phyloP scores from a whole-genome alignment of 495 filamentous ascomycete genomes.

The Aspergillus steynii region DNA sequence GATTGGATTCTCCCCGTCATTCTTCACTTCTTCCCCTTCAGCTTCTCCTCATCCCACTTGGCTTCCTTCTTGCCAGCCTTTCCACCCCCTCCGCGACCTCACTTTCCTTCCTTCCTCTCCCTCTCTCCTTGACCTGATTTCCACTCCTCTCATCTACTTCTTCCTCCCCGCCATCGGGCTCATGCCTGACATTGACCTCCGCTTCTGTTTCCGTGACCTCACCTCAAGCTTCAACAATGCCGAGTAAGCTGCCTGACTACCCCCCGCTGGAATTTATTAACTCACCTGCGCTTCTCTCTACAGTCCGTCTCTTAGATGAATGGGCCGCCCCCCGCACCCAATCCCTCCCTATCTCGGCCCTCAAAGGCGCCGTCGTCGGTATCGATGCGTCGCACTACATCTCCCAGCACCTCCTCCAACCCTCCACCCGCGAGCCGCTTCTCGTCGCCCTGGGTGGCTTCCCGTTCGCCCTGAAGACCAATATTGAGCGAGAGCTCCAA shows the following conservation, averaged over 20 bases:
- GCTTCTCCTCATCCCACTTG: not conserved
- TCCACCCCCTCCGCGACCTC: not conserved
- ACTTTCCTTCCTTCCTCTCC: not conserved
- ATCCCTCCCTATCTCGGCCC: slow-evolving; percentile 57
- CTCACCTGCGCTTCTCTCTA: slow-evolving; percentile 11
- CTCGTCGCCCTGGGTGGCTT: slow-evolving; percentile 86
- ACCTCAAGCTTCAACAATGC: slow-evolving; percentile 37
- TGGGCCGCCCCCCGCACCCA: slow-evolving; percentile 55
- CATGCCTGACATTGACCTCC: slow-evolving; percentile 3
- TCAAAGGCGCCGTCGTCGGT: slow-evolving; percentile 72
- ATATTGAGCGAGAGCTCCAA: slow-evolving; percentile 72
- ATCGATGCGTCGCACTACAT: slow-evolving; percentile 93
- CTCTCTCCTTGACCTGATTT: slow-evolving; percentile 12
- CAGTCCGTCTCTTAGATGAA: slow-evolving; percentile 61
- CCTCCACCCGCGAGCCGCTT: slow-evolving; percentile 76
- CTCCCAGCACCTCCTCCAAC: slow-evolving; percentile 65
- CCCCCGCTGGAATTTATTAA: not conserved
- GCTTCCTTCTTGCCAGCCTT: not conserved
- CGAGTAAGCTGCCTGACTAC: slow-evolving; percentile 31
- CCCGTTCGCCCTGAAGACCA: slow-evolving; percentile 70
- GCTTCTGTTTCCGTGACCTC: slow-evolving; percentile 29
- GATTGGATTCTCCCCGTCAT: not conserved
- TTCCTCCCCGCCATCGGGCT: slow-evolving; percentile 8
- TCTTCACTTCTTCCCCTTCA: not conserved
- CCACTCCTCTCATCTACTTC: slow-evolving; percentile 8